Base-by-base conservation (phyloP, 352 stramenopile species). In the Globisporangium paroecandrum region DNA sequence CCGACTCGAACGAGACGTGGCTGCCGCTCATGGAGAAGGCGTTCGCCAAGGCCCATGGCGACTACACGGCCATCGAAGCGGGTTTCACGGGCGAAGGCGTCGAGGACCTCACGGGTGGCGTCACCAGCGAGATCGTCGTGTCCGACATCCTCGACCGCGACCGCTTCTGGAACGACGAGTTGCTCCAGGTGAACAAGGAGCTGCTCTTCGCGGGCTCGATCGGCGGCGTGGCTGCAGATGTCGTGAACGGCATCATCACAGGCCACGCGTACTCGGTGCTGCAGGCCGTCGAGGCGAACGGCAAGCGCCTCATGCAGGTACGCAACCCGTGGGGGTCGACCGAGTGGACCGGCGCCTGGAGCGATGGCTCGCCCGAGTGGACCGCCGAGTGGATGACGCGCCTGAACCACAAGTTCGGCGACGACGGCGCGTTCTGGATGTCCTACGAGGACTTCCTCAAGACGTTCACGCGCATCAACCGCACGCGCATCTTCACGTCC, bases 21-120 rank as follows among this genome's bases (percentile, higher is more conserved):
- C 77, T 89, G 12, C 77, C 84, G 51, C 70, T 95, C 13, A 55
- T 97, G 24, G 89, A 97, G 70, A 97, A 97, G 69, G 87, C 87
- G n/a, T 94, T 89, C 68, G 84, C 89, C 12, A 95, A 95, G 65
- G 81, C 78, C 41, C 83, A 84, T 62, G 87, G 89, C 22, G 81
- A 79, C 67, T 97, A 95, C 77, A 69, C 71, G 13, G 65, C 72
- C n/a, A 77, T 95, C 49, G 75, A 88, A 43, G 79, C 76, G 41
- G 88, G 87, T 1, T 73, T 78, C 66, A 82, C 76, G 4, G 76
- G 76, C 41, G 72, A 82, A 59, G 76, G 70, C 32, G 73, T 82
- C 36, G 73, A 82, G 66, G 76, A 82, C 27, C 63, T 82, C n/a
- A 82, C 76, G 0, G 76, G 76, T 22, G 76, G 76, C 27, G 76